Conservation (phyloP, 768 basidiomycete genomes). For the Cantharellus cinnabarinus region DNA sequence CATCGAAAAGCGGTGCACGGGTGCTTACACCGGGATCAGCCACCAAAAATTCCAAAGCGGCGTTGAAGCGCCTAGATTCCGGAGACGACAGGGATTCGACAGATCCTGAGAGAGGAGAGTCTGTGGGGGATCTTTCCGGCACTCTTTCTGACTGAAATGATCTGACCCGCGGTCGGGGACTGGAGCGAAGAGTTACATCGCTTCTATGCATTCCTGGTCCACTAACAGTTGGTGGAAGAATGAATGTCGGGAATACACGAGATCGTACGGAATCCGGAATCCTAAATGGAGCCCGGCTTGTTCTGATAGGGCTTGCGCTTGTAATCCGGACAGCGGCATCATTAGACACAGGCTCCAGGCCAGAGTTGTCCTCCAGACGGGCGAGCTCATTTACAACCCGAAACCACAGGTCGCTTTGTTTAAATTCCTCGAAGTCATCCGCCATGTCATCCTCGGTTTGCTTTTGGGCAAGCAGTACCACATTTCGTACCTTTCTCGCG, state of each 20-base stretch:
- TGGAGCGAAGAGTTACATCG: neutral
- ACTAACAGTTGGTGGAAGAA: neutral
- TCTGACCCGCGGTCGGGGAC: neutral
- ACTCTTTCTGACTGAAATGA: no score
- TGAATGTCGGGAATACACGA: constrained; percentile 2
- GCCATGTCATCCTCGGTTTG: constrained; percentile 82
- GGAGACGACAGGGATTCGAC: neutral
- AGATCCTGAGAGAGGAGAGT: neutral
- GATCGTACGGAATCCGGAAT: constrained; percentile 2
- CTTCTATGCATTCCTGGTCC: neutral
- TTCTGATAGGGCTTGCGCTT: neutral
- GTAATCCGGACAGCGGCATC: neutral
- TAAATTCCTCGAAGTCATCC: constrained; percentile 78
- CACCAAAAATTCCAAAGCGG: constrained; percentile 66
- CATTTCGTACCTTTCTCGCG: constrained; percentile 23
- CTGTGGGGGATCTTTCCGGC: neutral
- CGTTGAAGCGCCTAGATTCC: neutral
- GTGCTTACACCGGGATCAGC: constrained; percentile 35
- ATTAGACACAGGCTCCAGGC: neutral
- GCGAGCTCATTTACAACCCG: constrained; percentile 54
- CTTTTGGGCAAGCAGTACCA: constrained; percentile 65
- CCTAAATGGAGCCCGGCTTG: constrained; percentile 1
- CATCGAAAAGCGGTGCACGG: constrained; percentile 61
- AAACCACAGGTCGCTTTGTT: constrained; percentile 79
- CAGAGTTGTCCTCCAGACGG: neutral